Conservation (phyloP, 106 monocot genomes). For the Acorus calamus region DNA sequence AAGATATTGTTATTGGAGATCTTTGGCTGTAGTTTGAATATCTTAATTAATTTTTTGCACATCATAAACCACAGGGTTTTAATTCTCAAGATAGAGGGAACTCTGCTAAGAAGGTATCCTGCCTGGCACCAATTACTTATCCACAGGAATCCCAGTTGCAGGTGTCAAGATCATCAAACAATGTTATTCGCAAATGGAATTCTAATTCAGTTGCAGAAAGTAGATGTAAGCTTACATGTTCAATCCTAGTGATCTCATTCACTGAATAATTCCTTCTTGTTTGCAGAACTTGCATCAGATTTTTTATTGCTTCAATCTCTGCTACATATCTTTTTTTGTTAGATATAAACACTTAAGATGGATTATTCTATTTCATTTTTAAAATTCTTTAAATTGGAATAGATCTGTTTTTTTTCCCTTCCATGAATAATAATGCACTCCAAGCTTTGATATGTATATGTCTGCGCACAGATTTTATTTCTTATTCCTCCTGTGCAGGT, state of each 20-base stretch:
- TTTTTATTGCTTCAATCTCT: no score
- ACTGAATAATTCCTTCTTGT: not conserved
- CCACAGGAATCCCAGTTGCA: slow-evolving; percentile 61
- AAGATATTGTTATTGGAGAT: no score
- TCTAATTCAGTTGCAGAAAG: slow-evolving; percentile 37
- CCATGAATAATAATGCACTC: not conserved
- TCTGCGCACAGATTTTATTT: not conserved
- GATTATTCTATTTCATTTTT: no score
- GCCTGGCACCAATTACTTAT: slow-evolving; percentile 28
- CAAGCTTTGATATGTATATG: not conserved
- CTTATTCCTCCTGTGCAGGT: slow-evolving; percentile 24
- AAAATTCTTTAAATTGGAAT: no score
- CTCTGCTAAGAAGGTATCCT: slow-evolving; percentile 43
- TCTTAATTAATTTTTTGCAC: no score
- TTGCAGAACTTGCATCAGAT: not conserved
- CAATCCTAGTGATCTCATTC: not conserved
- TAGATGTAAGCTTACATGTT: slow-evolving; percentile 39
- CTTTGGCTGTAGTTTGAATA: no score
- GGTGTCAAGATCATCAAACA: slow-evolving; percentile 56
- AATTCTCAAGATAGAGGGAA: slow-evolving; percentile 65
- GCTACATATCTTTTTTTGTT: no score
- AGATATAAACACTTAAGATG: no score
- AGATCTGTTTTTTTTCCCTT: not conserved
- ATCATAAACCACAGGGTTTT: slow-evolving; percentile 37
- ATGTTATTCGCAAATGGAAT: slow-evolving; percentile 37